A percentile compares a stretch with the other conserved stretches of the same genome.
phyloP scores from a whole-genome alignment of 148 eudicot genomes.

The Chenopodium suecicum region DNA sequence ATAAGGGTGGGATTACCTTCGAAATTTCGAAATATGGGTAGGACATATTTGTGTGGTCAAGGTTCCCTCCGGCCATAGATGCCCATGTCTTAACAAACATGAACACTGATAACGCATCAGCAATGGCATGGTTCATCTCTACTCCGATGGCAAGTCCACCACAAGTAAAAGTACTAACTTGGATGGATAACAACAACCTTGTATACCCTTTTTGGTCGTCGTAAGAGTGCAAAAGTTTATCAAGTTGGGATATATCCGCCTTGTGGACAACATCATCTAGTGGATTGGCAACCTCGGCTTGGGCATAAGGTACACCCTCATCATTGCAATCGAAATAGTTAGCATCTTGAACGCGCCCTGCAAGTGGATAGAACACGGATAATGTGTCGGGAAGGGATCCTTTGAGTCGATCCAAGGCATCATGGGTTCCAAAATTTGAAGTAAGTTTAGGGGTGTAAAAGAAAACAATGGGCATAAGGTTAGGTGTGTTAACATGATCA shows the following conservation, averaged over 20 bases:
- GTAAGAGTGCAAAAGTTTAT: neutral
- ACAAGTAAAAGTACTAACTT: conserved; percentile 35
- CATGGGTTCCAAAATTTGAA: no score
- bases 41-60: neutral
- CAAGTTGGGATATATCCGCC: neutral
- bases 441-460: conserved; percentile 2
- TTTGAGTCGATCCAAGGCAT: neutral
- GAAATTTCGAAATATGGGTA: conserved; percentile 16
- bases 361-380: conserved; percentile 36
- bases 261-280: conserved; percentile 15
- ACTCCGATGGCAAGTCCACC: conserved; percentile 35
- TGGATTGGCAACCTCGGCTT: neutral
- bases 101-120: conserved; percentile 32
- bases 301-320: conserved; percentile 25
- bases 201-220: conserved; percentile 3
- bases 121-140: conserved; percentile 31
- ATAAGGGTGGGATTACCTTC: conserved; percentile 26
- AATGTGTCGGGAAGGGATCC: conserved; percentile 22
- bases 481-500: conserved; percentile 3
- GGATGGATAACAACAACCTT: conserved; percentile 20
- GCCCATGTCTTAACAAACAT: conserved; percentile 43
- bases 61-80: conserved; percentile 9
- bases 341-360: conserved; percentile 29
- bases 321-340: conserved; percentile 32
- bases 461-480: conserved; percentile 9